Percentiles rank a stretch among this genome's conserved stretches.
Conservation (phyloP, 75 land plant species). For the Pinus taeda region DNA sequence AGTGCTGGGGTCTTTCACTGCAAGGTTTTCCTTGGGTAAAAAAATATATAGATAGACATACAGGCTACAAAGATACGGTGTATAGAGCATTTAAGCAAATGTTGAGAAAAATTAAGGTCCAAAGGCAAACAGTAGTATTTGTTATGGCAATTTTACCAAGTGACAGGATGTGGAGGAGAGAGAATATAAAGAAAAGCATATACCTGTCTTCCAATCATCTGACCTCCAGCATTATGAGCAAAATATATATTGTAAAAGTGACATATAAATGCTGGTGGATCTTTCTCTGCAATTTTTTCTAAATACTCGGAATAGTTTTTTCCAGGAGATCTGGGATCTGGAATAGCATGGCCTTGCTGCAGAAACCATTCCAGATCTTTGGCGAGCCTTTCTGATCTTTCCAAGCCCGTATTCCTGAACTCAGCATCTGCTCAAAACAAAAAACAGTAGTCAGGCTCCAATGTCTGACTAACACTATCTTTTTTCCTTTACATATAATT, state of each 20-base stretch:
- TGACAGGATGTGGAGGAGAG: neutral
- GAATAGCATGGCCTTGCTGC: conserved; percentile 61
- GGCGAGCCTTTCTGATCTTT: conserved; percentile 56
- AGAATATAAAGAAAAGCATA: neutral
- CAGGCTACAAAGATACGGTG: no score
- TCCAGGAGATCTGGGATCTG: conserved; percentile 80
- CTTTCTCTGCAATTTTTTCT: conserved; percentile 64
- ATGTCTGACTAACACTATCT: neutral
- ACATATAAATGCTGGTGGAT: conserved; percentile 82
- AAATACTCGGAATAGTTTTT: conserved; percentile 60
- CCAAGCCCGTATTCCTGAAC: conserved; percentile 89
- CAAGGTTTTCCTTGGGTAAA: no score
- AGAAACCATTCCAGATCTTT: conserved; percentile 84
- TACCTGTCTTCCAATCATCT: conserved; percentile 87
- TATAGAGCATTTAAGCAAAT: no score
- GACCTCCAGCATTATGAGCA: conserved; percentile 92
- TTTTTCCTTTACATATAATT: neutral
- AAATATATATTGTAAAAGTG: conserved; percentile 94
- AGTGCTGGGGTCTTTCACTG: no score
- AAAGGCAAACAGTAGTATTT: no score
- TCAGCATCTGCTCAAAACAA: conserved; percentile 53
- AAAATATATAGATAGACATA: no score
- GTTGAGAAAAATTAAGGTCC: no score
- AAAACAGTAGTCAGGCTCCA: neutral
- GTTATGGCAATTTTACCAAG: neutral